Base-by-base conservation (phyloP, 441 rosid species). In the Sinapis alba region DNA sequence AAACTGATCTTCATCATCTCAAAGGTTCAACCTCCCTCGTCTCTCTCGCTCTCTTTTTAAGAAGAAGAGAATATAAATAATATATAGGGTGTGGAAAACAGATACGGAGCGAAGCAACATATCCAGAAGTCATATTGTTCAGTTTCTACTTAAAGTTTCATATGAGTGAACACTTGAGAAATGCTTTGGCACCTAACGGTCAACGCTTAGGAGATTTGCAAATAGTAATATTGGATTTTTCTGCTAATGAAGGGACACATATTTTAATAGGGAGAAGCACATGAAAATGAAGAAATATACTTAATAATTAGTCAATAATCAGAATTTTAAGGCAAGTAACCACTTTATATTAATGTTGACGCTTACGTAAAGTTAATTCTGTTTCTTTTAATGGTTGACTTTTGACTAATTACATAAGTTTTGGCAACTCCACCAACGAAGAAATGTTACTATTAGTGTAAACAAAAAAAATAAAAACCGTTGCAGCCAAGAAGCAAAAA, bases 131-230 rank as follows among this genome's bases (percentile, higher is more conserved):
- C 20, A 13, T 47, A 6, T 68, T n/a, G 30, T 61, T 51, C 13
- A 13, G 26, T 61, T 75, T 61, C 53, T 20, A 68, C 73, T 61
- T 60, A 68, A 67, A 67, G 68, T 60, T 13, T 15, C 53, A 16
- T 38, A 38, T 15, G 20, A 43, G 51, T 43, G 4, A 12, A 12
- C 10, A n/a, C 18, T 54, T 16, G 19, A 47, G 30, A 60, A 50
- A 38, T 75, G 79, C 50, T 63, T 76, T 51, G 28, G 23, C 26
- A 56, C 65, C 53, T 51, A 68, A 61, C 23, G 23, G 64, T 68
- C 79, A 75, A 68, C 24, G 74, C 58, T 47, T 47, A 16, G 3
- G 54, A 7, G 21, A 47, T 61, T 59, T 23, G 1, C 26, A 5
- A 15, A 20, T n/a, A 64, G 16, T 57, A 23, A 19, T 51, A 9